Evolutionary conservation across 1,284 basidiomycete species (phyloP).

Genomic region (Paramarasmius palmivorus): DNA sequence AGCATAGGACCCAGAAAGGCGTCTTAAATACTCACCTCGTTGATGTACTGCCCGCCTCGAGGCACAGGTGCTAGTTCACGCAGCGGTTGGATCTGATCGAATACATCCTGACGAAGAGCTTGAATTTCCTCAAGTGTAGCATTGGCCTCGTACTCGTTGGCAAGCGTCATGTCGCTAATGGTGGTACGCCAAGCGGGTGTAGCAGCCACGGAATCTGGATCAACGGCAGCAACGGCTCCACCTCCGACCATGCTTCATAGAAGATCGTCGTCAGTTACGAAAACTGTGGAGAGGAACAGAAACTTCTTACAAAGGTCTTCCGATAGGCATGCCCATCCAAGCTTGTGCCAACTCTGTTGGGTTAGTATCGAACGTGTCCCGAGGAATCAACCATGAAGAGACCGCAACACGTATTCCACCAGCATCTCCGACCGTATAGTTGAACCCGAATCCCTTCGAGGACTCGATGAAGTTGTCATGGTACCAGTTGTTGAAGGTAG

Average conservation of each 20-base stretch:
- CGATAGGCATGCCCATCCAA: slow-evolving; percentile 2
- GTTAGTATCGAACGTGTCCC: slow-evolving; percentile 3
- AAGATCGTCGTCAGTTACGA: not conserved
- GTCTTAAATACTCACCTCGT: slow-evolving; percentile 4
- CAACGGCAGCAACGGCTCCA: slow-evolving; percentile 2
- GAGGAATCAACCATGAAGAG: slow-evolving; percentile 7
- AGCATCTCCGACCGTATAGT: slow-evolving; percentile 3
- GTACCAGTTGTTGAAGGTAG: not conserved
- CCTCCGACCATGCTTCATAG: slow-evolving; percentile 14
- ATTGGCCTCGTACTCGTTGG: not conserved
- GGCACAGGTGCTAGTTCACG: slow-evolving; percentile 8
- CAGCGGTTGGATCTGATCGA: slow-evolving; percentile 3
- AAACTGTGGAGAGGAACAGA: not conserved
- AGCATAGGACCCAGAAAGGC: not conserved
- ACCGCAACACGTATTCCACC: not conserved
- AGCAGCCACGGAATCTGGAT: not conserved
- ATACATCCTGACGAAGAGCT: not conserved
- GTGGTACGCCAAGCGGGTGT: slow-evolving; percentile 11
- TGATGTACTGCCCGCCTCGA: slow-evolving; percentile 9
- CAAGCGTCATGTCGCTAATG: slow-evolving; percentile 6
- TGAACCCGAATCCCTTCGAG: slow-evolving; percentile 8
- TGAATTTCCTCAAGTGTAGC: not conserved
- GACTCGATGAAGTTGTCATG: slow-evolving; percentile 9
- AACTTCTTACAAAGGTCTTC: slow-evolving; percentile 3
- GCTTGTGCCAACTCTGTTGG: slow-evolving; percentile 1